Percentiles rank a stretch among this genome's conserved stretches.
Conservation (phyloP, 306 rosid genomes). For the Cyamopsis tetragonoloba region DNA sequence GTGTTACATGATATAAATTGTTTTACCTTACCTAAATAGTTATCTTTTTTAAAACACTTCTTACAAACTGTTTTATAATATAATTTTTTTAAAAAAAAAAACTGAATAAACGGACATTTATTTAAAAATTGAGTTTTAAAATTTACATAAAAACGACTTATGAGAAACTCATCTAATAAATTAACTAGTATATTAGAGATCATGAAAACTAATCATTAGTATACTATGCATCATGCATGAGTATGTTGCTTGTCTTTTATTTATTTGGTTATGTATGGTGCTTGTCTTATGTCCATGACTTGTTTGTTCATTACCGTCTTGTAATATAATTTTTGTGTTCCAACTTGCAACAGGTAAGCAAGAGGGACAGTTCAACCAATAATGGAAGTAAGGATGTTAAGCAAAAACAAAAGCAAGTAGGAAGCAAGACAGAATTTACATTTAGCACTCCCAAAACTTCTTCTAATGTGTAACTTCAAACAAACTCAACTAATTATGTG, state of each 20-base stretch:
- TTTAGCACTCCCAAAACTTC: conserved; percentile 19
- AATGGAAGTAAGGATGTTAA: conserved; percentile 31
- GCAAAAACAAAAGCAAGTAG: conserved; percentile 36
- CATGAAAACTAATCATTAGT: not conserved
- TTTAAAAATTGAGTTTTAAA: too few relatives aligned
- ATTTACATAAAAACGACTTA: too few relatives aligned
- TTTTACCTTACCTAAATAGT: too few relatives aligned
- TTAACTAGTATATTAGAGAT: too few relatives aligned
- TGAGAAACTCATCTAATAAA: too few relatives aligned
- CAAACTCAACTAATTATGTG: conserved; percentile 9
- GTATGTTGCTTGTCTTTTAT: not conserved
- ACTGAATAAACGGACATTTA: too few relatives aligned
- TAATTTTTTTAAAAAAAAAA: too few relatives aligned
- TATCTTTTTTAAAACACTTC: too few relatives aligned
- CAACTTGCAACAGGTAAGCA: conserved; percentile 40
- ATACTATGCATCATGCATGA: too few relatives aligned
- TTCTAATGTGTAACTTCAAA: conserved; percentile 22
- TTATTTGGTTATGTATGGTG: too few relatives aligned
- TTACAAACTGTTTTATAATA: too few relatives aligned
- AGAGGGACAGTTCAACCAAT: conserved; percentile 36
- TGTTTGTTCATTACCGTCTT: not conserved
- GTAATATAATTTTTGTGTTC: conserved; percentile 16
- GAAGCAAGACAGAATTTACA: conserved; percentile 33
- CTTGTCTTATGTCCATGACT: not conserved
- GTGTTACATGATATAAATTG: too few relatives aligned